A percentile compares a stretch with the other conserved stretches of the same genome.
Conservation (phyloP, 2,329 filamentous ascomycete species). For the Aspergillus costaricaensis region DNA sequence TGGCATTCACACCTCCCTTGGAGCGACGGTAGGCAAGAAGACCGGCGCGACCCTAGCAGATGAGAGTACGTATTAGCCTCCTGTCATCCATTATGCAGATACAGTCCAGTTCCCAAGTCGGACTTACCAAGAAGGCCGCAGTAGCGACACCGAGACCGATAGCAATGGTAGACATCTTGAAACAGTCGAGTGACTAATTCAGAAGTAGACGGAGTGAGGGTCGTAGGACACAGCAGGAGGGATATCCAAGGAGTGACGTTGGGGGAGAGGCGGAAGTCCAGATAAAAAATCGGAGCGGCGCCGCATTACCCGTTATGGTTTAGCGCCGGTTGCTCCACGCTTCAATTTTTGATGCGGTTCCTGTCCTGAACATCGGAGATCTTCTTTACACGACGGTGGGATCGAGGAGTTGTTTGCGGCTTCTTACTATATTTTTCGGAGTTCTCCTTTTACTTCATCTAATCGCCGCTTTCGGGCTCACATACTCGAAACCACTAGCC, state of each 20-base stretch:
- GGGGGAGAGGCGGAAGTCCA: conserved; percentile 23
- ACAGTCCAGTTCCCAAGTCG: neutral
- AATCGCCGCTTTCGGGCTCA: neutral
- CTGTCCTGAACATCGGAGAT: conserved; percentile 21
- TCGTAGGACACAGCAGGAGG: conserved; percentile 12
- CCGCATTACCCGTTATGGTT: conserved; percentile 32
- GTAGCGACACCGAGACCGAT: conserved; percentile 50
- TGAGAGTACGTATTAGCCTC: neutral
- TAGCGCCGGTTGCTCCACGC: conserved; percentile 36
- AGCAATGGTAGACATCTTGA: conserved; percentile 46
- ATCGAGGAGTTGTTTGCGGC: conserved; percentile 1
- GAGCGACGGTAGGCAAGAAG: conserved; percentile 85
- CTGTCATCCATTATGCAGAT: neutral
- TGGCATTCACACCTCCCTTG: conserved; percentile 65
- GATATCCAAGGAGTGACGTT: conserved; percentile 20
- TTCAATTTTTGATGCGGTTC: conserved; percentile 25
- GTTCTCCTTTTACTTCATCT: neutral
- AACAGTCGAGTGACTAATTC: neutral
- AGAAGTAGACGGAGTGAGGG: conserved; percentile 4
- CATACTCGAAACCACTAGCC: neutral
- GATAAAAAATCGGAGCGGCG: conserved; percentile 43
- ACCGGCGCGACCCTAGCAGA: conserved; percentile 78
- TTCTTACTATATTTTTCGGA: neutral
- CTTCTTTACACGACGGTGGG: conserved; percentile 10
- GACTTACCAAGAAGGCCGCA: conserved; percentile 76